Evolutionary conservation across 2,329 filamentous ascomycete genomes (phyloP).

Genomic region (Microdochium paspali): DNA sequence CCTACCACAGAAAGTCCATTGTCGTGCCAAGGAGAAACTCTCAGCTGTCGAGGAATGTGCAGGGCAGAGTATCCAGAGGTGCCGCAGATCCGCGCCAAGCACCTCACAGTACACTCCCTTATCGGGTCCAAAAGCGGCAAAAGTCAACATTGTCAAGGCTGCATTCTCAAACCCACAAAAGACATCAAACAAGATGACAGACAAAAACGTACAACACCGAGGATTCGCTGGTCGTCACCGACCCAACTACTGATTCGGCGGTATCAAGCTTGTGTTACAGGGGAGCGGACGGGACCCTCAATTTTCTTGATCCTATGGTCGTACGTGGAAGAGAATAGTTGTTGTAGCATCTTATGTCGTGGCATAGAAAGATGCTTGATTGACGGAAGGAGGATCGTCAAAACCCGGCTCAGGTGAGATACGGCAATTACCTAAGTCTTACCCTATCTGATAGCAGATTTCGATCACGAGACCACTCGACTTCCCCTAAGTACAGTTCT

Average conservation of each 20-base stretch:
- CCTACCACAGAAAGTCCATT: no score
- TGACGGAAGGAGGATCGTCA: background rate
- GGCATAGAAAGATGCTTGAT: background rate
- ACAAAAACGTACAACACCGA: background rate
- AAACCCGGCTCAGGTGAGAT: no score
- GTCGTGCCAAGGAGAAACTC: no score
- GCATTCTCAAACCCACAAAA: background rate
- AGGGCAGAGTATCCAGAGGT: no score
- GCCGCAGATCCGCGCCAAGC: no score
- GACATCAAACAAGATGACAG: no score
- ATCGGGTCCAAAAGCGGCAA: no score
- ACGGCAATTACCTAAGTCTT: background rate
- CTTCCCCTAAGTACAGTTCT: background rate
- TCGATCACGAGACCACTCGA: background rate
- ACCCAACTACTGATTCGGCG: background rate
- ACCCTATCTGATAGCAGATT: background rate
- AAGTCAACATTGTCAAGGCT: no score
- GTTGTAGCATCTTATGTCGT: background rate
- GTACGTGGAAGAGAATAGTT: background rate
- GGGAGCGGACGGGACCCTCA: background rate
- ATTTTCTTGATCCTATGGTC: background rate
- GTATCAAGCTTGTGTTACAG: background rate
- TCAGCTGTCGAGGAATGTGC: no score
- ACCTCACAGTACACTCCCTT: no score
- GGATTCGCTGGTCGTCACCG: conserved; percentile 1